Conservation (phyloP, 805 yeast genomes). For the Metschnikowia peoriensis region DNA sequence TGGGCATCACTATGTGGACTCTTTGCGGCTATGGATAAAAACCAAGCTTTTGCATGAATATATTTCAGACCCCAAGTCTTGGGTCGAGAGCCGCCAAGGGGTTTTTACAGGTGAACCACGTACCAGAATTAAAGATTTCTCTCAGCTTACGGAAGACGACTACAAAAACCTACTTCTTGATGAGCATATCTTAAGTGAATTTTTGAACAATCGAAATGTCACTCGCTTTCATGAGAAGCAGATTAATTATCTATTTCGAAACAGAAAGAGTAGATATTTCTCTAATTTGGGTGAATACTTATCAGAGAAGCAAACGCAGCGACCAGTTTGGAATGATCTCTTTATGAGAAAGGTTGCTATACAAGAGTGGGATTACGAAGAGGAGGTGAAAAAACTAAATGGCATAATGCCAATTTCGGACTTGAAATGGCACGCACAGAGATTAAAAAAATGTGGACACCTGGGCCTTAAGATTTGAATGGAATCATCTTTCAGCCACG, state of each 20-base stretch:
- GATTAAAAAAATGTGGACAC: not conserved
- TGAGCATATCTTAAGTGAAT: constrained; percentile 27
- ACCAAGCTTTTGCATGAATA: constrained; percentile 27
- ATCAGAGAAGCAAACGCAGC: constrained; percentile 14
- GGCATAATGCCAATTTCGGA: constrained; percentile 9
- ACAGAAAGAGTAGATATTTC: constrained; percentile 3
- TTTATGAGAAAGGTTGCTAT: constrained; percentile 23
- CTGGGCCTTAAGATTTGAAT: too few relatives aligned
- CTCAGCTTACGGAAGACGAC: constrained; percentile 21
- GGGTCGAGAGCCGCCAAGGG: constrained; percentile 17
- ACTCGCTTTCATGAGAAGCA: constrained; percentile 32
- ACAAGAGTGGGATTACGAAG: constrained; percentile 24
- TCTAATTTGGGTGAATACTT: constrained; percentile 4
- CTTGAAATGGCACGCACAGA: not conserved
- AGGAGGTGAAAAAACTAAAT: constrained; percentile 16
- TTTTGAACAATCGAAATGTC: constrained; percentile 19
- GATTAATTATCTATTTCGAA: constrained; percentile 16
- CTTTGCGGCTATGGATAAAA: constrained; percentile 14
- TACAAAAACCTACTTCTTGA: constrained; percentile 26
- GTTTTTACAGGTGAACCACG: constrained; percentile 6
- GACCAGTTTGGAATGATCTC: constrained; percentile 27
- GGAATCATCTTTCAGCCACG: too few relatives aligned
- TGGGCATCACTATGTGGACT: constrained; percentile 7
- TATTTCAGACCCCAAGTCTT: constrained; percentile 21
- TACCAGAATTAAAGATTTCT: not conserved